Evolutionary conservation across 805 yeast genomes (phyloP), one percentile per base, ranked within the genome.

Genomic region (Metschnikowia hibisci): DNA sequence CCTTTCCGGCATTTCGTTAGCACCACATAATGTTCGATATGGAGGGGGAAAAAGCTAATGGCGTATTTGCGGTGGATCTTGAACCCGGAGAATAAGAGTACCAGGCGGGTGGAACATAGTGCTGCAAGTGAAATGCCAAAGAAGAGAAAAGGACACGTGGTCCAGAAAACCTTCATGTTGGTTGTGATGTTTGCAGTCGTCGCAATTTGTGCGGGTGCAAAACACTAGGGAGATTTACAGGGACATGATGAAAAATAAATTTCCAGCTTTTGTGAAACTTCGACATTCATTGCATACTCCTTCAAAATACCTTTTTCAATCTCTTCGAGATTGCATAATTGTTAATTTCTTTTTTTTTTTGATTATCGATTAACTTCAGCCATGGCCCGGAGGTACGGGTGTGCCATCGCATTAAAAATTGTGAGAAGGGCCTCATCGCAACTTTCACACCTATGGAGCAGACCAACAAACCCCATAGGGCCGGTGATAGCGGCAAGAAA

Each of bases 401-500:
- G 39, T 35, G 23, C 23, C 40, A 14, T 20, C 20, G 14, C 33
- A 39, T 25, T 29, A 34, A 42, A 44, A 37, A 22, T 42, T 42
- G 20, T 38, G 50, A 37, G 50, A 40, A 44, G n/a, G n/a, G 47
- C 37, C 34, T 20, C 20, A 32, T 37, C 28, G 40, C 40, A 18
- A 37, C 40, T 26, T 46, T 50, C 48, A 49, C 39, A 35, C 41
- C 48, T 32, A 34, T 44, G 15, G 45, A 69, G 43, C 95, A 86
- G 71, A 60, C 80, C 34, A 87, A 91, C 64, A 90, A 87, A 70
- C 74, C 89, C 44, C 98, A 91, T 60, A 75, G 96, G 52, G 83
- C 82, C 39, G 41, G 50, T 39, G 75, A 73, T 13, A 53, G 66
- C 34, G 59, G 55, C 36, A 66, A 60, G 47, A 76, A 74, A 29